phyloP scores from a whole-genome alignment of 805 yeast genomes.

The Wickerhamiella alocasiicola region DNA sequence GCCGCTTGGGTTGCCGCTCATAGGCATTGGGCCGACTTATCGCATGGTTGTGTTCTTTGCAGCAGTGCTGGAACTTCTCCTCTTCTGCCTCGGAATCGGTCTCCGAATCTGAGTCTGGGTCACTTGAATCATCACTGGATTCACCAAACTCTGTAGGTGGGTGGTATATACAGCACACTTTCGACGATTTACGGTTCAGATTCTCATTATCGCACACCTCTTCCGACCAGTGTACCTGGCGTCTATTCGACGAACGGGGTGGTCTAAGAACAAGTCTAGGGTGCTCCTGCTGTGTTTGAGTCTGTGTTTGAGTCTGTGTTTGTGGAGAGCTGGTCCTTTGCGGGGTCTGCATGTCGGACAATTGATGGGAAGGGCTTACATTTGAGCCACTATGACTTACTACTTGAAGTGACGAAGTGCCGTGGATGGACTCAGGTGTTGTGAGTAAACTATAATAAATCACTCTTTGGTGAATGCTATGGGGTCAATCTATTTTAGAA shows the following conservation, averaged over 20 bases:
- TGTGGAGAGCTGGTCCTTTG: neutral
- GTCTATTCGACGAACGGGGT: constrained; percentile 19
- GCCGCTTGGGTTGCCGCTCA: constrained; percentile 56
- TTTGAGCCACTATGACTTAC: too few relatives aligned
- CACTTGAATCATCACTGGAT: constrained; percentile 27
- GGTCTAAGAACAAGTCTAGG: constrained; percentile 5
- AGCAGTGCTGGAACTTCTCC: constrained; percentile 19
- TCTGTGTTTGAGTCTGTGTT: constrained; percentile 5
- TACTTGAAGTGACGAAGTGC: too few relatives aligned
- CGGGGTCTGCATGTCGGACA: neutral
- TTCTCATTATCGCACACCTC: constrained; percentile 84
- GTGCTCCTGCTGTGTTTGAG: neutral
- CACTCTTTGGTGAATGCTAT: too few relatives aligned
- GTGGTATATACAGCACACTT: constrained; percentile 63
- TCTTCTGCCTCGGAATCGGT: constrained; percentile 27
- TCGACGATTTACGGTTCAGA: constrained; percentile 78
- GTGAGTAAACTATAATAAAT: too few relatives aligned
- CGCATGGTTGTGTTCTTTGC: constrained; percentile 8
- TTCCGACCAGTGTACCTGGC: constrained; percentile 69
- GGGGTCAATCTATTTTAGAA: too few relatives aligned
- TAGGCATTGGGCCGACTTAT: constrained; percentile 62
- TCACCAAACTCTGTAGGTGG: constrained; percentile 30
- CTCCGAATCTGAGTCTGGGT: constrained; percentile 26
- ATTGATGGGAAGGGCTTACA: too few relatives aligned
- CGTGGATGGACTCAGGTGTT: too few relatives aligned